Evolutionary conservation across 108 stramenopile genomes (phyloP), one percentile per base, ranked within the genome.

Genomic region (Pseudonitzschia pungens): DNA sequence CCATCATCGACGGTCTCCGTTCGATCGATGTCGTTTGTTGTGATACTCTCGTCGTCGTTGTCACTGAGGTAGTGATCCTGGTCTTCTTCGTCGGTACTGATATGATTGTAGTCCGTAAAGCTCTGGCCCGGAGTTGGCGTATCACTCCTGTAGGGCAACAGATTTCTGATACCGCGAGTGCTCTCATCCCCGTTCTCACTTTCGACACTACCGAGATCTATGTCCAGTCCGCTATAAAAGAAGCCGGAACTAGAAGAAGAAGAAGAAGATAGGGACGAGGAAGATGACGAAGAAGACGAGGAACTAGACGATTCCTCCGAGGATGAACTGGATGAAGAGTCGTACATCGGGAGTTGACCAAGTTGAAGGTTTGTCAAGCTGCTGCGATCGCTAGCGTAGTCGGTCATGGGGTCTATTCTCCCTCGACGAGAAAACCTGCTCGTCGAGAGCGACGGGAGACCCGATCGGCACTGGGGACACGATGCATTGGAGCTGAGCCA

Each of bases 391-490:
- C 24, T 44, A 7, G 26, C 62, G 29, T 40, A 33, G 10, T 32
- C 62, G 4, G 21, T 14, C 15, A 3, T 21, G 10, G n/a, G 36
- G 20, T 63, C 33, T 2, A 50, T 45, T 44, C 16, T 48, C 28
- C n/a, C 20, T 67, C 8, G n/a, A 8, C 11, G 43, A 18, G 27
- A 33, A 21, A 31, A 26, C 29, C 51, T 51, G 28, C 59, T 41
- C 11, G 51, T 20, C 10, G 42, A 40, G 32, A 83, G 69, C 5
- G 70, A 64, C 16, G 83, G 83, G 10, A 83, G 26, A n/a, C 56
- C 45, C 20, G 54, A 50, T 52, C 84, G 69, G 53, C 84, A 84
- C 32, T 79, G 70, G 12, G 81, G 81, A 70, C 80, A 84, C 11
- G 58, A 66, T 16, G 48, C n/a, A 50, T 81, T 63, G 5, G 29